Base-by-base conservation (phyloP, 306 rosid species). In the Dryas drummondii region DNA sequence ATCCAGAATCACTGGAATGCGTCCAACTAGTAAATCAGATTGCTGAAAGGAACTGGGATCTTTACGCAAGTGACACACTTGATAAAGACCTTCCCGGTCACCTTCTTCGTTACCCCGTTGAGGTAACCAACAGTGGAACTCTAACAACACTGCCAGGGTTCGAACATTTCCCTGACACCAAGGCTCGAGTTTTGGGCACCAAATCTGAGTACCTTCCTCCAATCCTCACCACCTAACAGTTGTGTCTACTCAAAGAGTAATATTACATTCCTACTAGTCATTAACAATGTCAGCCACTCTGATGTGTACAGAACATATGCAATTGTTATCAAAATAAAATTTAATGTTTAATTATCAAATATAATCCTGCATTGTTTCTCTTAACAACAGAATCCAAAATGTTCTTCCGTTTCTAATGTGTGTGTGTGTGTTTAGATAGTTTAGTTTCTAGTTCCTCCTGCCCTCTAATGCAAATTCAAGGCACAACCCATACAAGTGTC, bases 101-200 rank as follows among this genome's bases (percentile, higher is more conserved):
- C 45, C 82, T 87, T 6, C 86, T 84, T 42, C 83, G 80, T 60
- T 87, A 84, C 26, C 91, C 87, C 66, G 45, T 87, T 71, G 82
- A 65, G 60, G 84, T 87, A 17, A 51, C 46, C 61, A 32, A 5
- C 1, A 41, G 37, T 49, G 86, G 81, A 48, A 13, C 62, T 19
- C 61, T 87, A 65, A 42, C 66, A 17, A 40, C 77, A 47, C 63
- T 76, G 19, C 79, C 72, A 3, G 82, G 78, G 19, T 72, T 80
- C 26, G 72, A 80, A 66, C 70, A 71, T 65, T 87, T 87, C 77
- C 87, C 91, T 0, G 87, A 87, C 59, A 87, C 86, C n/a, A 80
- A 80, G 72, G 91, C 91, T 54, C 66, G 37, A 26, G 77, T 87
- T 55, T 73, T 82, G 2, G 87, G 91, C 26, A 45, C 52, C 52